A percentile compares a stretch with the other conserved stretches of the same genome.
Conservation (phyloP, 2,329 filamentous ascomycete genomes). For the Stagonosporopsis rhizophila region DNA sequence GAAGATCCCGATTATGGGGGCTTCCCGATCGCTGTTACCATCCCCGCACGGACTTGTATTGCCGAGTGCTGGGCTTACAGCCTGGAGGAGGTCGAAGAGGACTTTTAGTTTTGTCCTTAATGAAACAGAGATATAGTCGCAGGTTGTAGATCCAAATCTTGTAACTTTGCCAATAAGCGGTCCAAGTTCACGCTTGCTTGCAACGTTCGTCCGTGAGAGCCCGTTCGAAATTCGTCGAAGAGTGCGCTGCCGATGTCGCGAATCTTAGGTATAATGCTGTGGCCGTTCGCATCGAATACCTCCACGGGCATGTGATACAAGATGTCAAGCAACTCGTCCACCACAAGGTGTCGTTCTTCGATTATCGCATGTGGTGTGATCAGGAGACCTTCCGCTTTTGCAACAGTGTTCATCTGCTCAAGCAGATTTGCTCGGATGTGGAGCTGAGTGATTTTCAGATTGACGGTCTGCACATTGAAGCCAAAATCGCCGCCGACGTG, state of each 20-base stretch:
- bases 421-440: constrained; percentile 32
- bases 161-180: constrained; percentile 23
- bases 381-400: constrained; percentile 16
- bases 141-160: constrained; percentile 23
- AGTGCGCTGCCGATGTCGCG: constrained; percentile 30
- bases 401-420: constrained; percentile 30
- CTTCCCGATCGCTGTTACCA: constrained; percentile 63
- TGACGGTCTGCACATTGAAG: constrained; percentile 29
- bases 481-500: constrained; percentile 22
- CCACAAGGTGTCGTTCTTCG: constrained; percentile 26
- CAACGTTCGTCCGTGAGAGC: constrained; percentile 18
- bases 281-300: constrained; percentile 32
- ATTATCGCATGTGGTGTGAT: constrained; percentile 26
- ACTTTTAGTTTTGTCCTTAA: constrained; percentile 10
- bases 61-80: constrained; percentile 35
- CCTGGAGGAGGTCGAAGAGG: constrained; percentile 31
- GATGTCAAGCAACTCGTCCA: constrained; percentile 27
- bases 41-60: constrained; percentile 57
- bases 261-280: constrained; percentile 30
- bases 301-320: constrained; percentile 28
- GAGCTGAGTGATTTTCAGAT: constrained; percentile 31
- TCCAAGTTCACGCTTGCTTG: constrained; percentile 27
- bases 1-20: constrained; percentile 64
- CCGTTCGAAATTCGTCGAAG: constrained; percentile 27
- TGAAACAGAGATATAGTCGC: constrained; percentile 5